Conservation (phyloP, 768 basidiomycete genomes). For the Boletus rubropictus region DNA sequence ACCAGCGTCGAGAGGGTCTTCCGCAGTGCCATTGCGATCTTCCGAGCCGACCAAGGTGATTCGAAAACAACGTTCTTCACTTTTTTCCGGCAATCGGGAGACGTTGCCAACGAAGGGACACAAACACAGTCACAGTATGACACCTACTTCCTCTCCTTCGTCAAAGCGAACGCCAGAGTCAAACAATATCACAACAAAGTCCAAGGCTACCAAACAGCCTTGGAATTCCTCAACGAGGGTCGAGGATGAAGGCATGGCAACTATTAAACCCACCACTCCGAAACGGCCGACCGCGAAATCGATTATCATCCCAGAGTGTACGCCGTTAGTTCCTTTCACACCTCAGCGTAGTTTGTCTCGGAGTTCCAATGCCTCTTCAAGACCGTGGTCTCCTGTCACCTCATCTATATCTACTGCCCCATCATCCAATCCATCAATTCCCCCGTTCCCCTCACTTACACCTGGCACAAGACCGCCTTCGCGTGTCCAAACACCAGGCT, state of each 20-base stretch:
- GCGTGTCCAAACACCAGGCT: constrained; percentile 52
- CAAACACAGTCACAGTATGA: constrained; percentile 66
- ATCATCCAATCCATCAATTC: constrained; percentile 39
- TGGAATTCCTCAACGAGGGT: constrained; percentile 85
- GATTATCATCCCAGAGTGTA: constrained; percentile 36
- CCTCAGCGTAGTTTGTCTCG: constrained; percentile 64
- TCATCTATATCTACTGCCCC: constrained; percentile 67
- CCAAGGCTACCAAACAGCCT: constrained; percentile 38
- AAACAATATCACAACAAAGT: constrained; percentile 39
- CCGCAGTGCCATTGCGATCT: constrained; percentile 37
- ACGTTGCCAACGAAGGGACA: constrained; percentile 54
- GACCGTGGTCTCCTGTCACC: constrained; percentile 75
- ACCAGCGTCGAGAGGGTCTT: constrained; percentile 38
- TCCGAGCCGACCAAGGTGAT: constrained; percentile 46
- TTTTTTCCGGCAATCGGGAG: constrained; percentile 45
- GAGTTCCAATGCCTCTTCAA: constrained; percentile 69
- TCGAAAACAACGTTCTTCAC: constrained; percentile 58
- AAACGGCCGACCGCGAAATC: constrained; percentile 47
- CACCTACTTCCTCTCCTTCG: constrained; percentile 59
- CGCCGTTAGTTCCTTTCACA: constrained; percentile 45
- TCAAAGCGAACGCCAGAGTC: constrained; percentile 33
- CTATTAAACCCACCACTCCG: constrained; percentile 44
- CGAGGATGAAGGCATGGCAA: constrained; percentile 45
- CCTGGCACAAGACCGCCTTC: constrained; percentile 40
- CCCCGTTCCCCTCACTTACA: constrained; percentile 27